phyloP scores from a whole-genome alignment of 176 grass and related monocot species.

The Oryza meridionalis region DNA sequence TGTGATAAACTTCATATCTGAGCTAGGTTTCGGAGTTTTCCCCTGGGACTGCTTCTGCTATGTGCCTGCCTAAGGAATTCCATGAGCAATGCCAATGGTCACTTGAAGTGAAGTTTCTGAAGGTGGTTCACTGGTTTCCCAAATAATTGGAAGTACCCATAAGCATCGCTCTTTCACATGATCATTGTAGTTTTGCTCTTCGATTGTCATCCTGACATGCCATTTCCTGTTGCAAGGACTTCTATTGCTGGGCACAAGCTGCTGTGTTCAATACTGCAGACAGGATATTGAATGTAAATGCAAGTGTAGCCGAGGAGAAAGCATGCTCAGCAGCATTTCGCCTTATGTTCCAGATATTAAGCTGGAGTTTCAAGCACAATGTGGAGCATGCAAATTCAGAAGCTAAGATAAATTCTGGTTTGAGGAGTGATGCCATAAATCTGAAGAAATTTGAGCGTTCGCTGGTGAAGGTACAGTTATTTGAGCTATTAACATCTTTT shows the following conservation, averaged over 20 bases:
- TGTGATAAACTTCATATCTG: conserved; percentile 33
- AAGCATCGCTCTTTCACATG: conserved; percentile 11
- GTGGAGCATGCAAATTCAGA: conserved; percentile 56
- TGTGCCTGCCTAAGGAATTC: conserved; percentile 90
- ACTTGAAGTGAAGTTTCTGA: conserved; percentile 90
- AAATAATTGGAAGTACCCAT: not conserved
- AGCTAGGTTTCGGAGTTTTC: conserved; percentile 92
- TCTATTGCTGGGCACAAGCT: conserved; percentile 95
- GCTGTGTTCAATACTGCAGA: conserved; percentile 70
- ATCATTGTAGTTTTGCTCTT: conserved; percentile 19
- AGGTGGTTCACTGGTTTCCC: conserved; percentile 51
- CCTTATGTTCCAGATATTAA: conserved; percentile 94
- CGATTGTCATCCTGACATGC: conserved; percentile 37
- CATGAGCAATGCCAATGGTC: conserved; percentile 82
- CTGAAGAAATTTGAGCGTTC: conserved; percentile 91
- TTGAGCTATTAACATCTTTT: conserved; percentile 42
- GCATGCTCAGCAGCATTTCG: conserved; percentile 78
- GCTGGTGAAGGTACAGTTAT: conserved; percentile 68
- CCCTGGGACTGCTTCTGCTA: conserved; percentile 85
- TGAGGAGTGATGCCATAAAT: conserved; percentile 74
- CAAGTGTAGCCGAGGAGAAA: conserved; percentile 67
- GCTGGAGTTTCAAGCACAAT: conserved; percentile 75
- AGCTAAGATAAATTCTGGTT: conserved; percentile 66
- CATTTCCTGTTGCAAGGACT: conserved; percentile 66
- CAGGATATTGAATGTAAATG: conserved; percentile 66